These are phyloP conservation scores for Thelonectria olida DNA, from an alignment of 2,329 filamentous ascomycete genomes.

Conservation along the genomic window DNA sequence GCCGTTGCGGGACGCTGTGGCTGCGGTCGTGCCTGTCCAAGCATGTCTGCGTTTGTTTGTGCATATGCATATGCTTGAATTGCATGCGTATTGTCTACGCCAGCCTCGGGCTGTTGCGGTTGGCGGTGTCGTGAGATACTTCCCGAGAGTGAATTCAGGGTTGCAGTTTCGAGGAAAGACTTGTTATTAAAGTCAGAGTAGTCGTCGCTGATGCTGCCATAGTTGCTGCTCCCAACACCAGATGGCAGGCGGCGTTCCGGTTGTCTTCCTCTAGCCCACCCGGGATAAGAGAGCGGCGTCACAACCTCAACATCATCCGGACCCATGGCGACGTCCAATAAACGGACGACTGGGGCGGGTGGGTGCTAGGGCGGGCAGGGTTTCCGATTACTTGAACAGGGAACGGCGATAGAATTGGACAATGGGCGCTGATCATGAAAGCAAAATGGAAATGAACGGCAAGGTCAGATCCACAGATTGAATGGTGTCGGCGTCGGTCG, in stretches of 20 bases:
- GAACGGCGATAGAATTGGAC: conserved; percentile 34
- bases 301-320: conserved; percentile 35
- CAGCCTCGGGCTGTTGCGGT: conserved; percentile 8
- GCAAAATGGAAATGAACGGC: conserved; percentile 38
- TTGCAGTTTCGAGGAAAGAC: conserved; percentile 41
- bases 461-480: conserved; percentile 37
- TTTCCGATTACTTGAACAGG: conserved; percentile 32
- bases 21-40: conserved; percentile 26
- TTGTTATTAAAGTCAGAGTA: conserved; percentile 32
- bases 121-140: conserved; percentile 29
- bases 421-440: conserved; percentile 39
- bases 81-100: conserved; percentile 27
- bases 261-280: conserved; percentile 31
- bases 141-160: conserved; percentile 34
- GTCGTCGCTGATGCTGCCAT: conserved; percentile 26
- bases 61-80: conserved; percentile 31
- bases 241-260: conserved; percentile 23
- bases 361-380: conserved; percentile 31
- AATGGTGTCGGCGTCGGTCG: conserved; percentile 13
- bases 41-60: conserved; percentile 26
- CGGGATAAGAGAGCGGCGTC: conserved; percentile 32
- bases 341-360: conserved; percentile 26
- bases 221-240: conserved; percentile 28
- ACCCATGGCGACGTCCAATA: conserved; percentile 36
- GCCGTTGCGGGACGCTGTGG: conserved; percentile 27